Evolutionary conservation across 73 alveolate genomes (phyloP), one percentile per base, ranked within the genome.

Genomic region (Effrenium voratum): DNA sequence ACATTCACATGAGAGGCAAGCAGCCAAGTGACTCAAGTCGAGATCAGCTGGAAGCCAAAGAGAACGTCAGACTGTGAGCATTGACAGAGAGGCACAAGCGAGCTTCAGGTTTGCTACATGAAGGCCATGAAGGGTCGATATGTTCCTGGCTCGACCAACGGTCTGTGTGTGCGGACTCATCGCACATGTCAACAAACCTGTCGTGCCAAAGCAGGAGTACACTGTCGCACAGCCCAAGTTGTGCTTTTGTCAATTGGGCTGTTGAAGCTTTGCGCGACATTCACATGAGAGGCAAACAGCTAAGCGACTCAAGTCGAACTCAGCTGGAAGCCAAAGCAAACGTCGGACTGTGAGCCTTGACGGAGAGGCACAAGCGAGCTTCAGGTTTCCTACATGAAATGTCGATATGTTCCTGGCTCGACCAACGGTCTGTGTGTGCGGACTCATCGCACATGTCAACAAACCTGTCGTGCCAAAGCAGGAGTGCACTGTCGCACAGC

Each of bases 141-240:
- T 52, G n/a, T n/a, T n/a, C n/a, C n/a, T n/a, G n/a, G n/a, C n/a
- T n/a, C n/a, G n/a, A n/a, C n/a, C n/a, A n/a, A n/a, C n/a, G n/a
- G n/a, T n/a, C n/a, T n/a, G n/a, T n/a, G 85, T 40, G 85, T 75
- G 85, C 52, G 57, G 36, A 8, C 26, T 75, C 57, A 75, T 75
- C 57, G 85, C 57, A 75, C 85, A 75, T 75, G 85, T 75, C 85
- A 75, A 75, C 85, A 75, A 75, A 75, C 85, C 85, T 75, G 52
- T 75, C 57, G 55, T 40, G 55, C 85, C 38, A 70, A 26, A 70
- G 82, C 47, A 34, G 82, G 3, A 36, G 49, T 70, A 47, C 82
- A 70, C 38, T n/a, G 82, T 70, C 82, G 82, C 82, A 70, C 82
- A 70, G 82, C 82, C 82, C 38, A 70, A 26, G 26, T 70, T 70